Percentiles rank a stretch among this genome's conserved stretches.
phyloP scores from a whole-genome alignment of 345 rosid genomes.

The Populus euphratica region DNA sequence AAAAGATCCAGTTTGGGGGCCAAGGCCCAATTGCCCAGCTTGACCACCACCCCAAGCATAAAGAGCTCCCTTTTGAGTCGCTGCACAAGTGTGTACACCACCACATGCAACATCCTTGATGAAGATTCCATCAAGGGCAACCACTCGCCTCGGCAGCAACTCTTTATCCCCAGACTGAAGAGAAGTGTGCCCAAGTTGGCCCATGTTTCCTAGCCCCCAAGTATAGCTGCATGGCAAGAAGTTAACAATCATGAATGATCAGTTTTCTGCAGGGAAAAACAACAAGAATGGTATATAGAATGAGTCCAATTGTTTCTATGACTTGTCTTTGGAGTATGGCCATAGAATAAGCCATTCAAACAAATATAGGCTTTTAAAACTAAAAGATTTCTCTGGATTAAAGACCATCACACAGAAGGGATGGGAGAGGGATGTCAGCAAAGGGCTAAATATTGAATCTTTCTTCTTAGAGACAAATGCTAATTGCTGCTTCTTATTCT shows the following conservation, averaged over 20 bases:
- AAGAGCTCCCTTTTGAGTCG: conserved; percentile 71
- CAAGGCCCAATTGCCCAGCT: conserved; percentile 87
- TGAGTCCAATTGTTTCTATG: background rate
- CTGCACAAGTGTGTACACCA: conserved; percentile 88
- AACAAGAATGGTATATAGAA: background rate
- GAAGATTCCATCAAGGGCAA: conserved; percentile 65
- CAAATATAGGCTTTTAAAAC: background rate
- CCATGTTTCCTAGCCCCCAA: conserved; percentile 92
- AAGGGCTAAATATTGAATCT: background rate
- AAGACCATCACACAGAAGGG: background rate
- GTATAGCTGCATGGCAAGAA: conserved; percentile 59
- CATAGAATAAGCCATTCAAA: background rate
- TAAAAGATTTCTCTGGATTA: background rate
- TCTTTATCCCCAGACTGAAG: conserved; percentile 88
- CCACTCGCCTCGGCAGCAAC: conserved; percentile 87
- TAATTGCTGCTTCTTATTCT: too few relatives aligned
- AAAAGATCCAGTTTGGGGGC: conserved; percentile 69
- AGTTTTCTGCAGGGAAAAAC: background rate
- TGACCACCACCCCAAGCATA: conserved; percentile 98
- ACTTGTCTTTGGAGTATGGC: background rate
- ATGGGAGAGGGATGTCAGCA: background rate
- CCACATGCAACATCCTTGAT: conserved; percentile 81
- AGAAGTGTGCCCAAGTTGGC: conserved; percentile 93
- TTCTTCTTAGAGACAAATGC: too few relatives aligned
- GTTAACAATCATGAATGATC: conserved; percentile 9